Evolutionary conservation across 495 filamentous ascomycete genomes (phyloP).

Genomic region (Darksidea phi): DNA sequence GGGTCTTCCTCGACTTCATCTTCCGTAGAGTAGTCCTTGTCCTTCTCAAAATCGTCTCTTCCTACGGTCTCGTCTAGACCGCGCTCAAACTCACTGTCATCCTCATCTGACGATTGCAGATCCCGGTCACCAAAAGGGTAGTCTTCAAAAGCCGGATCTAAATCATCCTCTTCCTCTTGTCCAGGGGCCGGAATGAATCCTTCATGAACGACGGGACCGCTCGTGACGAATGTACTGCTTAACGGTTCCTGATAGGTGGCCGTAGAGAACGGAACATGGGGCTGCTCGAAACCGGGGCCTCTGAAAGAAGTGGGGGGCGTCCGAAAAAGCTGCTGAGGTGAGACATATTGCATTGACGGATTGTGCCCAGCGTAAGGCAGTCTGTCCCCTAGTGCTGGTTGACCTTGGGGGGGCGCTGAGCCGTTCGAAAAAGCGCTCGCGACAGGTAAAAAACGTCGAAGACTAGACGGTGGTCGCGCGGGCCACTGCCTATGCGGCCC

Average conservation of each 20-base stretch:
- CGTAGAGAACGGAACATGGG: slow-evolving; percentile 4
- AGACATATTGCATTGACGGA: not conserved
- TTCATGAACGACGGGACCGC: slow-evolving; percentile 28
- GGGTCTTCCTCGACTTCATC: slow-evolving; percentile 8
- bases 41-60: no score
- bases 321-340: not conserved
- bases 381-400: not conserved
- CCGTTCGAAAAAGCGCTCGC: not conserved
- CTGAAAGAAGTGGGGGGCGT: not conserved
- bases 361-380: not conserved
- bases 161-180: slow-evolving; percentile 24
- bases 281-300: not conserved
- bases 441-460: not conserved
- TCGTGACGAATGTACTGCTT: not conserved
- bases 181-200: slow-evolving; percentile 33
- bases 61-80: no score
- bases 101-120: slow-evolving; percentile 13
- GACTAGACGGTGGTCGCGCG: not conserved
- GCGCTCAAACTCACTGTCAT: slow-evolving; percentile 14
- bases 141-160: slow-evolving; percentile 7
- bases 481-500: not conserved
- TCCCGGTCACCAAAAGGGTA: slow-evolving; percentile 5
- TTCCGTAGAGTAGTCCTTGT: no score
- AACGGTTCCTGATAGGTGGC: not conserved
- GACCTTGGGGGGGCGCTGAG: not conserved